Conservation (phyloP, 257 asterid genomes). For the Forsythia suspensa region DNA sequence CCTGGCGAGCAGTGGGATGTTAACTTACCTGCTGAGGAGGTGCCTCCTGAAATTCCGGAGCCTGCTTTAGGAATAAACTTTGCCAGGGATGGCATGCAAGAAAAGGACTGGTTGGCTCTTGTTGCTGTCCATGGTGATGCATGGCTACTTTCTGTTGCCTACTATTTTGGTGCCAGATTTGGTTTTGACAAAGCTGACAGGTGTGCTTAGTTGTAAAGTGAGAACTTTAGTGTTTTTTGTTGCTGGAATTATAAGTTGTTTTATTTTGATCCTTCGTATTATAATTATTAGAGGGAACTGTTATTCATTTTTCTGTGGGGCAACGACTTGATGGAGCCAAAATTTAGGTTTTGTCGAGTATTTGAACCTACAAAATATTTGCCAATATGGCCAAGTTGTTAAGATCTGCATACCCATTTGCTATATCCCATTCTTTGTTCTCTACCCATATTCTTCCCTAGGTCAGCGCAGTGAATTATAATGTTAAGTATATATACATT, state of each 20-base stretch:
- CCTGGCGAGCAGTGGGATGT: constrained; percentile 80
- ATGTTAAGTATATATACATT: too few relatives aligned
- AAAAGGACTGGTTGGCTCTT: constrained; percentile 78
- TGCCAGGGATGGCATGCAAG: constrained; percentile 87
- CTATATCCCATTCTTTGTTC: background rate
- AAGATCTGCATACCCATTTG: constrained; percentile 4
- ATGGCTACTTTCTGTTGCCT: constrained; percentile 79
- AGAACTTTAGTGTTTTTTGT: background rate
- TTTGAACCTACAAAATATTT: background rate
- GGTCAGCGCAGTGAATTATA: too few relatives aligned
- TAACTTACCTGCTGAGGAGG: constrained; percentile 79
- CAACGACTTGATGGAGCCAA: background rate
- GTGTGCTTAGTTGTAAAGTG: constrained; percentile 31
- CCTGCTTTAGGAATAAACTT: constrained; percentile 83
- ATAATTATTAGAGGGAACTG: background rate
- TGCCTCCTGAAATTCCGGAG: constrained; percentile 85
- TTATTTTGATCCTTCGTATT: constrained; percentile 7
- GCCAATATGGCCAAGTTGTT: background rate
- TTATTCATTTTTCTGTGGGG: constrained; percentile 7
- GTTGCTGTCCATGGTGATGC: constrained; percentile 87
- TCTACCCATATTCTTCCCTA: background rate
- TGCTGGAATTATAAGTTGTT: constrained; percentile 1
- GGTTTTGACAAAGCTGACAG: constrained; percentile 74
- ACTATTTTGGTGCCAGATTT: constrained; percentile 76
- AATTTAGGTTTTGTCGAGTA: background rate